Conservation (phyloP, 495 filamentous ascomycete species). For the Talaromyces ruber region DNA sequence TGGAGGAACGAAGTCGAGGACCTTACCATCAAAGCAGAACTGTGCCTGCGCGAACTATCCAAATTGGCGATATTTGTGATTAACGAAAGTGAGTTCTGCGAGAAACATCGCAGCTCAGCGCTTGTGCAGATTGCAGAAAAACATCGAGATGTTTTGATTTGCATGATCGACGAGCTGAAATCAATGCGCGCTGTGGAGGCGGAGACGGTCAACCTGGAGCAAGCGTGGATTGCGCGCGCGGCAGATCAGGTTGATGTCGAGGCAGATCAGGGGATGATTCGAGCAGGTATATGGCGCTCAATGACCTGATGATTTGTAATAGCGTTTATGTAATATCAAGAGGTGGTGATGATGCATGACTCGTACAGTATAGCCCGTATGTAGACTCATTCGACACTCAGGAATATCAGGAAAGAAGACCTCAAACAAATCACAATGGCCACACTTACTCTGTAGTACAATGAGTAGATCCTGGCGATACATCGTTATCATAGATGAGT, state of each 20-base stretch:
- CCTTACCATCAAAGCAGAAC: conserved; percentile 29
- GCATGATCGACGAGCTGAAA: conserved; percentile 36
- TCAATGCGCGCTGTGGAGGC: conserved; percentile 32
- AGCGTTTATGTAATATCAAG: neutral
- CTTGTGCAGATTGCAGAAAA: conserved; percentile 21
- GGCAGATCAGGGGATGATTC: neutral
- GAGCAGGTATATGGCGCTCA: conserved; percentile 1
- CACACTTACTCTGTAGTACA: too few species aligned
- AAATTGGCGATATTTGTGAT: conserved; percentile 23
- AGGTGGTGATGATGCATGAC: neutral
- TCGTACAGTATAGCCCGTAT: neutral
- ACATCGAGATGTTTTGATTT: conserved; percentile 23
- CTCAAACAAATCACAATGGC: neutral
- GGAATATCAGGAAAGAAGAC: neutral
- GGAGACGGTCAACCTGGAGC: conserved; percentile 30
- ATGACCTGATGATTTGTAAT: neutral
- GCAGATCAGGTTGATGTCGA: conserved; percentile 13
- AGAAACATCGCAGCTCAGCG: conserved; percentile 16
- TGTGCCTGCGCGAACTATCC: conserved; percentile 28
- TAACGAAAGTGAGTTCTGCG: conserved; percentile 13
- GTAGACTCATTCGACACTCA: neutral
- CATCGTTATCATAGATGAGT: neutral
- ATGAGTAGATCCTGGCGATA: neutral
- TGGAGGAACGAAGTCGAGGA: conserved; percentile 35
- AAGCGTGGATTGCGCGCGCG: conserved; percentile 23